Evolutionary conservation across 805 yeast genomes (phyloP).

Genomic region (Saccharomycopsis sp.): DNA sequence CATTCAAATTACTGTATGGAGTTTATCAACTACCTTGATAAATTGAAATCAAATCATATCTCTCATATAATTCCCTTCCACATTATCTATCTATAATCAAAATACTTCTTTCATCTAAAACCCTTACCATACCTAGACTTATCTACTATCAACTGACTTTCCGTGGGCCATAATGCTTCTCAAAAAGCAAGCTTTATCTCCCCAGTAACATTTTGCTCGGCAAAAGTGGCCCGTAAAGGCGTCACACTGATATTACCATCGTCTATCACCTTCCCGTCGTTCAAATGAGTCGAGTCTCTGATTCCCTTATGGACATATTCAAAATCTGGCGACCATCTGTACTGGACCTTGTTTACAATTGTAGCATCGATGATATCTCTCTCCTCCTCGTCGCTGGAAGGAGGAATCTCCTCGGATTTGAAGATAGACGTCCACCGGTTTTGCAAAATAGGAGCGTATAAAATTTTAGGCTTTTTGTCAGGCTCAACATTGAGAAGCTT

Average conservation of each 20-base stretch:
- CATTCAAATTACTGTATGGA: too few species aligned
- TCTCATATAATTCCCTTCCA: too few species aligned
- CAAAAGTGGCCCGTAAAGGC: conserved; percentile 66
- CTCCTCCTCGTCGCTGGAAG: conserved; percentile 18
- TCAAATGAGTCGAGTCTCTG: conserved; percentile 36
- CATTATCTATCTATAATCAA: too few species aligned
- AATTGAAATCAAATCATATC: too few species aligned
- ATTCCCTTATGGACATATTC: conserved; percentile 53
- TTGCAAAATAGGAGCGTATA: conserved; percentile 71
- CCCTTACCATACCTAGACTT: too few species aligned
- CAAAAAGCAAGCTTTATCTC: conserved; percentile 46
- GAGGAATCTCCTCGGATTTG: conserved; percentile 20
- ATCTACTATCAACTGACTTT: too few species aligned
- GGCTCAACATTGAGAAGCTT: conserved; percentile 34
- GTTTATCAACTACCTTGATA: too few species aligned
- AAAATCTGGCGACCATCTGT: conserved; percentile 82
- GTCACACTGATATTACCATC: conserved; percentile 62
- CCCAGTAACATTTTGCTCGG: conserved; percentile 48
- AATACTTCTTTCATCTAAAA: too few species aligned
- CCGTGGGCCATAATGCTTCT: too few species aligned
- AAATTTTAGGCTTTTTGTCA: conserved; percentile 47
- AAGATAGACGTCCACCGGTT: conserved; percentile 70
- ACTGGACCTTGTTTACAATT: conserved; percentile 41
- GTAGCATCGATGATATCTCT: conserved; percentile 45
- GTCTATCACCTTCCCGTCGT: conserved; percentile 66